Conservation (phyloP, 164 flowering plant species). For the Macadamia tetraphylla region DNA sequence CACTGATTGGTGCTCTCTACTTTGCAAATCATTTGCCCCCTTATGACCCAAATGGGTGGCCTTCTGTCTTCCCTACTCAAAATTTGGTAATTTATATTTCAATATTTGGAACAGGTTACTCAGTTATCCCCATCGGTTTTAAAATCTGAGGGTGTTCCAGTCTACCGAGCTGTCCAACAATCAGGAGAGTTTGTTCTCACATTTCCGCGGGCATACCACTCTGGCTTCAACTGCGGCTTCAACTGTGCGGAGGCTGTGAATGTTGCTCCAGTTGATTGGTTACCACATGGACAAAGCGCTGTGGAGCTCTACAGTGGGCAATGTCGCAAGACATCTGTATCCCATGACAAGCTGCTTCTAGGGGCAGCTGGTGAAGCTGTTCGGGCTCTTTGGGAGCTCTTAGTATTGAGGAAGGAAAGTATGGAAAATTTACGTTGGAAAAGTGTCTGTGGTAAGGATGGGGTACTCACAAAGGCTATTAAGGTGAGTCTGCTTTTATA, state of each 20-base stretch:
- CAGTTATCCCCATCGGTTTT: conserved; percentile 72
- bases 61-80: no score
- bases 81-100: background rate
- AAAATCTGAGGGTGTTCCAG: conserved; percentile 67
- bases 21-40: background rate
- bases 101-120: conserved; percentile 47
- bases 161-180: conserved; percentile 57
- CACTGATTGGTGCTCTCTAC: background rate
- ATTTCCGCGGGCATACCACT: conserved; percentile 79
- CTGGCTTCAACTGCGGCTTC: conserved; percentile 82
- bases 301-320: conserved; percentile 72
- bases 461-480: conserved; percentile 54
- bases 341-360: conserved; percentile 70
- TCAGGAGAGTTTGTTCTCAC: conserved; percentile 81
- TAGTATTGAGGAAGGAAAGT: conserved; percentile 30
- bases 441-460: conserved; percentile 61
- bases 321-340: conserved; percentile 60
- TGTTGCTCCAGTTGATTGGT: conserved; percentile 85
- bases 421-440: conserved; percentile 46
- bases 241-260: conserved; percentile 90
- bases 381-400: conserved; percentile 45
- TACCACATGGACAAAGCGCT: conserved; percentile 69
- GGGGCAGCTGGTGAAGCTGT: conserved; percentile 53
- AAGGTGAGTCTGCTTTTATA: conserved; percentile 35
- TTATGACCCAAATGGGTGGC: no score